These are phyloP conservation scores for Phialophora macrospora DNA, from an alignment of 2,329 filamentous ascomycete species.

Conservation along the genomic window DNA sequence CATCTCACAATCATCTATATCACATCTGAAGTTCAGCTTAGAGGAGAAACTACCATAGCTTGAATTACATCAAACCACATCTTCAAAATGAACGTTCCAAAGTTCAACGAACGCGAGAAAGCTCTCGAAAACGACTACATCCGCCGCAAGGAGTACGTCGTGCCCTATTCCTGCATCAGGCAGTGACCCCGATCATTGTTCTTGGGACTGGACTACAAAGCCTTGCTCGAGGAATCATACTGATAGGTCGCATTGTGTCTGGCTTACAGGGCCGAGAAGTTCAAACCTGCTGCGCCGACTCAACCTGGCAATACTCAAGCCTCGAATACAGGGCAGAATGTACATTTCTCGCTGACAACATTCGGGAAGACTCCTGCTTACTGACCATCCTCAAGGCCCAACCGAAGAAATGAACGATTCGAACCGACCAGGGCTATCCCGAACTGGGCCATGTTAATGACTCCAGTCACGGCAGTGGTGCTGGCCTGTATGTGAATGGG, in stretches of 20 bases:
- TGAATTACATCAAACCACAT: not conserved
- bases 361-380: not conserved
- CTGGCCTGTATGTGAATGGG: not conserved
- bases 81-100: constrained; percentile 34
- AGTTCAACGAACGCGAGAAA: constrained; percentile 38
- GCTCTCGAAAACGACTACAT: constrained; percentile 38
- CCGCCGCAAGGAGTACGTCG: constrained; percentile 36
- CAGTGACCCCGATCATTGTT: not conserved
- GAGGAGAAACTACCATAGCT: not conserved
- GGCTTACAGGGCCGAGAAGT: constrained; percentile 26
- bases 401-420: constrained; percentile 7
- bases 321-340: constrained; percentile 20
- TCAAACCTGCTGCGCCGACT: constrained; percentile 23
- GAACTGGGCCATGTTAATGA: not conserved
- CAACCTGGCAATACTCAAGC: constrained; percentile 18
- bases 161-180: not conserved
- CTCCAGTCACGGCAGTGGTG: not conserved
- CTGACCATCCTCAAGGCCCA: not conserved
- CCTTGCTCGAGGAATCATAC: not conserved
- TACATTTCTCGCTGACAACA: not conserved
- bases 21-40: too few species aligned
- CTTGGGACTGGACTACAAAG: not conserved
- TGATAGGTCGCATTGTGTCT: not conserved
- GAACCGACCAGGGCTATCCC: not conserved
- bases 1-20: not conserved